Base-by-base conservation (phyloP, 345 rosid species). In the Populus euphratica region DNA sequence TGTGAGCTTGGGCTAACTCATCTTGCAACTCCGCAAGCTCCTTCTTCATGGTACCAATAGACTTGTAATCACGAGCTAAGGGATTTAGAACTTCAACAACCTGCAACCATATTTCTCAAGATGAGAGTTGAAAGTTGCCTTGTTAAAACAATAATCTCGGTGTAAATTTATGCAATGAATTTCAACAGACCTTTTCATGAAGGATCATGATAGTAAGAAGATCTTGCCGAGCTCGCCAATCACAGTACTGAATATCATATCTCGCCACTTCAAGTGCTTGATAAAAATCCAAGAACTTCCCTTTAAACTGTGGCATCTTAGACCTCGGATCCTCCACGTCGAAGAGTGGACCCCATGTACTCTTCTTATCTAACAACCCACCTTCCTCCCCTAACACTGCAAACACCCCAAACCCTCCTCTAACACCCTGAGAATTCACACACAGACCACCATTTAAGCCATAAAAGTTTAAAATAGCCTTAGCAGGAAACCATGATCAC, bases 211-310 rank as follows among this genome's bases (percentile, higher is more conserved):
- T 96, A 68, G 92, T 87, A 49, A 93, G 97, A 18, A 96, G 86
- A 87, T 96, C 99, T 87, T 92, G 99, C 36, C 99, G 90, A 73
- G 99, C 99, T 74, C 93, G 90, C 99, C 99, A 95, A 79, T 95
- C 98, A 20, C 93, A 81, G 69, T 95, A 95, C 74, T 92, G 97
- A 83, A 95, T 92, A 81, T 95, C 99, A 71, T 79, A 95, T 80
- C 97, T 89, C 54, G 97, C 98, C 63, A 95, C 92, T 88, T 95
- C 97, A 59, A 95, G 81, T 29, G 99, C 99, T 85, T 95, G 97
- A 82, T 92, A 81, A 13, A 80, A 92, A 85, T 96, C 97, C 88
- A 90, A 66, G 84, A 96, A 90, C 86, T 90, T 96, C 74, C 98
- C 99, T 87, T 89, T 93, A 73, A 49, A 82, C 72, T 85, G 90